Evolutionary conservation across 257 asterid genomes (phyloP).

Genomic region (Verbascum thapsus): DNA sequence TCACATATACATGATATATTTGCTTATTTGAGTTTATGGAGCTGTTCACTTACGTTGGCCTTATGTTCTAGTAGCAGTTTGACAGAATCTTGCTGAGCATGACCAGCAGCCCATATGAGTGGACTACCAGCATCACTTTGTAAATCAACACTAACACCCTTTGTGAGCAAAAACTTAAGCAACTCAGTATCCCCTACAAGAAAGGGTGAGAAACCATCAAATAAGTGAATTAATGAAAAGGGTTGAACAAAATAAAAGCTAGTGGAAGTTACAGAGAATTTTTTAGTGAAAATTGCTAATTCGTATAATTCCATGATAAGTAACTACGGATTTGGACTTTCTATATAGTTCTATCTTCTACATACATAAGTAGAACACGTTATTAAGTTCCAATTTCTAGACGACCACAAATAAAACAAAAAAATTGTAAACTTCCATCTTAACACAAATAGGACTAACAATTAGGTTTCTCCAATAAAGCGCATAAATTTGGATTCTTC

Average conservation of each 20-base stretch:
- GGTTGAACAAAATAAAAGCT: background rate
- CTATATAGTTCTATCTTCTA: conserved; percentile 4
- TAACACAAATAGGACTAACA: background rate
- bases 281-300: conserved; percentile 5
- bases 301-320: background rate
- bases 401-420: background rate
- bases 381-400: background rate
- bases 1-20: background rate
- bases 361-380: background rate
- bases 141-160: conserved; percentile 67
- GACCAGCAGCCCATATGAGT: conserved; percentile 98
- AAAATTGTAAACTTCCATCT: background rate
- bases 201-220: conserved; percentile 31
- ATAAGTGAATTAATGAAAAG: conserved; percentile 14
- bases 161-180: conserved; percentile 59
- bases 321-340: conserved; percentile 1
- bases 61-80: conserved; percentile 71
- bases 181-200: conserved; percentile 76
- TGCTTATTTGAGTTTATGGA: conserved; percentile 9
- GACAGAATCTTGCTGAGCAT: conserved; percentile 77
- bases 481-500: conserved; percentile 11
- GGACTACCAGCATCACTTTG: conserved; percentile 95
- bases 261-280: background rate
- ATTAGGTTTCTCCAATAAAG: background rate
- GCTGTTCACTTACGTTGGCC: conserved; percentile 65